Percentiles rank a stretch among this genome's conserved stretches.
Evolutionary conservation across 306 rosid species (phyloP).

Genomic region (Styphnolobium japonicum): DNA sequence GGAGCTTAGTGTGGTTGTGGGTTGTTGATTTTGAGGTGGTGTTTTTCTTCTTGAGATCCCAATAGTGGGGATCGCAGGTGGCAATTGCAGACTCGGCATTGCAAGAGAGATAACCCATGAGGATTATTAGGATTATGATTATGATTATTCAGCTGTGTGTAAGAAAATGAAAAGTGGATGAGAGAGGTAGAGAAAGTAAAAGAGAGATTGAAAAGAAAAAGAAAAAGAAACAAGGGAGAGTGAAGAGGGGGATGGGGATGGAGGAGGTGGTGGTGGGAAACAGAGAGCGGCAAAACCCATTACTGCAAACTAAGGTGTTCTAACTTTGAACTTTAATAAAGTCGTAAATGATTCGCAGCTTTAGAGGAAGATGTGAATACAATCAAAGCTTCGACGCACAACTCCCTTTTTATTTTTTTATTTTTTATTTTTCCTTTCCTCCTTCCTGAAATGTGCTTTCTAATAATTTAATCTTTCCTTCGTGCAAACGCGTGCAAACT

Average conservation of each 20-base stretch:
- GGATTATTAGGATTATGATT: neutral
- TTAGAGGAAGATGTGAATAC: constrained; percentile 28
- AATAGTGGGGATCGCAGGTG: constrained; percentile 58
- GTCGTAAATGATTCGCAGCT: constrained; percentile 44
- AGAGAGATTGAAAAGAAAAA: neutral
- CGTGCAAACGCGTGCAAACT: constrained; percentile 59
- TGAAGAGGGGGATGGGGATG: neutral
- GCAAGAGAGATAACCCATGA: constrained; percentile 80
- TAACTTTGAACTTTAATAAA: constrained; percentile 24
- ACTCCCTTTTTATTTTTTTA: neutral
- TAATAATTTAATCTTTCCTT: constrained; percentile 7
- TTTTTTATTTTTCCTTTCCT: neutral
- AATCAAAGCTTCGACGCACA: constrained; percentile 3
- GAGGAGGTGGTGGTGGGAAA: neutral
- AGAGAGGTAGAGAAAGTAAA: neutral
- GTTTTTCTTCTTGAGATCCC: constrained; percentile 41
- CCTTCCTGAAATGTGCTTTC: constrained; percentile 17
- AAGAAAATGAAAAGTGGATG: neutral
- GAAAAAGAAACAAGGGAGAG: neutral
- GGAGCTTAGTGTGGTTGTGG: neutral
- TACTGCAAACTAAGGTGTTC: constrained; percentile 8
- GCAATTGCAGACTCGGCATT: constrained; percentile 75
- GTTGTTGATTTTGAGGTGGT: neutral
- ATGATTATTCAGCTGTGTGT: neutral
- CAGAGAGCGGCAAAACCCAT: constrained; percentile 53